Conservation (phyloP, 1,284 basidiomycete genomes). For the Puccinia polysora region DNA sequence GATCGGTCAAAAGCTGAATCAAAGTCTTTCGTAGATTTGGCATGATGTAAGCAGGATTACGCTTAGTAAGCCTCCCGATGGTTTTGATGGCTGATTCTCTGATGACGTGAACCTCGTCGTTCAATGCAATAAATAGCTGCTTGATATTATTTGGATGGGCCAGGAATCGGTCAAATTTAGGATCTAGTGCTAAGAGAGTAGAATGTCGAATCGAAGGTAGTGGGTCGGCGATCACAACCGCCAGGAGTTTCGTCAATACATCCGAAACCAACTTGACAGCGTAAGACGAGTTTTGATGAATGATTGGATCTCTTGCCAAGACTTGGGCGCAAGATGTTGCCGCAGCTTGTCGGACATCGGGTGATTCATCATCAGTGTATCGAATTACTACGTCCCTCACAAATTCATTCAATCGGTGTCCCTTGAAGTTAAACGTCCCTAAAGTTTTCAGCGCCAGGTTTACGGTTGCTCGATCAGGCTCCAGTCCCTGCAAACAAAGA, state of each 20-base stretch:
- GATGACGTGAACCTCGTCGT: conserved; percentile 94
- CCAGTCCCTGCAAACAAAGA: conserved; percentile 20
- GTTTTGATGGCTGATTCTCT: conserved; percentile 82
- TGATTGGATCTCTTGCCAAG: conserved; percentile 92
- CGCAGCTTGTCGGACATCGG: conserved; percentile 83
- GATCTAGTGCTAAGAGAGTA: conserved; percentile 81
- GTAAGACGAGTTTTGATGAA: conserved; percentile 90
- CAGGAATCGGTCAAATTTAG: conserved; percentile 95
- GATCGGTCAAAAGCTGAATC: conserved; percentile 91
- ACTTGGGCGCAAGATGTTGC: conserved; percentile 86
- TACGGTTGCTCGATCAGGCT: conserved; percentile 56
- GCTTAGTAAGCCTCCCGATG: conserved; percentile 87
- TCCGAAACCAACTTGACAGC: conserved; percentile 97
- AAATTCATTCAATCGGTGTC: conserved; percentile 93
- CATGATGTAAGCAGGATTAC: conserved; percentile 99
- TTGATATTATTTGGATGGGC: conserved; percentile 97
- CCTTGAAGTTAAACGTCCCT: conserved; percentile 90
- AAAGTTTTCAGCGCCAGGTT: conserved; percentile 82
- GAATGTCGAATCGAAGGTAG: conserved; percentile 78
- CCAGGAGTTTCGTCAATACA: conserved; percentile 91
- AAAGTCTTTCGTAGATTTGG: conserved; percentile 91
- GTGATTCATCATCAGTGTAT: conserved; percentile 86
- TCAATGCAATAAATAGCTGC: conserved; percentile 92
- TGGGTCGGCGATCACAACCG: conserved; percentile 97
- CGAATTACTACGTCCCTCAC: conserved; percentile 86